Conservation (phyloP, 1,284 basidiomycete species). For the Ustilago crameri region DNA sequence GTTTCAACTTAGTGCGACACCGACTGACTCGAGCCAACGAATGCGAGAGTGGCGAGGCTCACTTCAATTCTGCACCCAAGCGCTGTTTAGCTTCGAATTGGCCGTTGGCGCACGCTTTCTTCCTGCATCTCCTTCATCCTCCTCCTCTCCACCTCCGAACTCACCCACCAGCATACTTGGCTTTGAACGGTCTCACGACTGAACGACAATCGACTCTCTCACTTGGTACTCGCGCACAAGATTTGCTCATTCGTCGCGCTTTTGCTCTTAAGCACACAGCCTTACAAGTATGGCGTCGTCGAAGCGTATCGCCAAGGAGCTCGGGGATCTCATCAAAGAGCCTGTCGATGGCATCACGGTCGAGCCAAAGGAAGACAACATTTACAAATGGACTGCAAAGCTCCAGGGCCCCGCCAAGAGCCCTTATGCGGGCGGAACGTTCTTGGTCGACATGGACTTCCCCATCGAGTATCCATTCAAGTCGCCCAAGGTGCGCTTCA, state of each 20-base stretch:
- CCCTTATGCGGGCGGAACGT: slow-evolving; percentile 63
- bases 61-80: not conserved
- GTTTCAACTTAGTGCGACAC: not conserved
- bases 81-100: not conserved
- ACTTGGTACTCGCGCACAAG: too few relatives aligned
- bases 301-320: slow-evolving; percentile 55
- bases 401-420: slow-evolving; percentile 47
- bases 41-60: not conserved
- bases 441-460: slow-evolving; percentile 65
- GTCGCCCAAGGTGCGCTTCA: slow-evolving; percentile 64
- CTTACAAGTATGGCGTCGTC: slow-evolving; percentile 33
- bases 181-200: too few relatives aligned
- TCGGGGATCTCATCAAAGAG: slow-evolving; percentile 54
- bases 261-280: too few relatives aligned
- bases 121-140: not conserved
- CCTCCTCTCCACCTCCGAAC: not conserved
- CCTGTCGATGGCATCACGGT: slow-evolving; percentile 56
- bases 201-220: too few relatives aligned
- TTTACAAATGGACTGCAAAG: slow-evolving; percentile 61
- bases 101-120: not conserved
- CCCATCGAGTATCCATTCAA: slow-evolving; percentile 68
- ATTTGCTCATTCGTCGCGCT: too few relatives aligned
- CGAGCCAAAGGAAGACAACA: slow-evolving; percentile 55
- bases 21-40: slow-evolving; percentile 7
- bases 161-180: too few relatives aligned